These are phyloP conservation scores for Cetradonia linearis DNA, from an alignment of 495 filamentous ascomycete genomes.

Conservation along the genomic window DNA sequence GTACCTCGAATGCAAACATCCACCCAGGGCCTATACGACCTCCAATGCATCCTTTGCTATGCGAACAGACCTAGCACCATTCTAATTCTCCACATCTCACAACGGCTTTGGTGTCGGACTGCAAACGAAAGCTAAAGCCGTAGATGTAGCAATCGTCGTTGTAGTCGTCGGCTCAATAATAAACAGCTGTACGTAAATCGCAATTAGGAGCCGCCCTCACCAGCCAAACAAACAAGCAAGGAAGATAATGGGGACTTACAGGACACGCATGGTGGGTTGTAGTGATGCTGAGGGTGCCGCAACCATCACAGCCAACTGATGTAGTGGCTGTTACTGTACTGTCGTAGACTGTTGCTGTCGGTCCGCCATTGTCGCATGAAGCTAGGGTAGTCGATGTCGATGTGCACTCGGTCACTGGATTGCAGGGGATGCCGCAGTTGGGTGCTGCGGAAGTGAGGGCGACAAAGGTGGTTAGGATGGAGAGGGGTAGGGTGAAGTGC, in stretches of 20 bases:
- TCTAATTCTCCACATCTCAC: neutral
- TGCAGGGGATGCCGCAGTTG: constrained; percentile 4
- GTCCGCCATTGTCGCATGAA: neutral
- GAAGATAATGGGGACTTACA: neutral
- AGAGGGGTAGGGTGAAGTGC: neutral
- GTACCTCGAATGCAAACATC: neutral
- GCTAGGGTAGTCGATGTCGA: neutral
- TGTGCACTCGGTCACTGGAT: neutral
- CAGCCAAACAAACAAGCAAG: too few species aligned
- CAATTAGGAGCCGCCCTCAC: neutral
- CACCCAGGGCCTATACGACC: neutral
- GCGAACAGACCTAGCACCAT: neutral
- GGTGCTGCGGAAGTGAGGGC: neutral
- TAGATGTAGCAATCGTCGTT: neutral
- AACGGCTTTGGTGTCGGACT: neutral
- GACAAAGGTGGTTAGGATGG: neutral
- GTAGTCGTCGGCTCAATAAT: neutral
- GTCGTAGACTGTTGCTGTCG: neutral
- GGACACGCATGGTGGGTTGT: neutral
- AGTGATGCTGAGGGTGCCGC: neutral
- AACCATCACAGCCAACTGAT: neutral
- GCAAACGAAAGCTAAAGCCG: neutral
- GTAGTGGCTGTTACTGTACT: neutral
- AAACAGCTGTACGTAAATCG: neutral
- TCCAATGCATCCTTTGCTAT: neutral